Percentiles rank a stretch among this genome's conserved stretches.
Conservation (phyloP, 257 asterid species). For the Gentiana macrophylla region DNA sequence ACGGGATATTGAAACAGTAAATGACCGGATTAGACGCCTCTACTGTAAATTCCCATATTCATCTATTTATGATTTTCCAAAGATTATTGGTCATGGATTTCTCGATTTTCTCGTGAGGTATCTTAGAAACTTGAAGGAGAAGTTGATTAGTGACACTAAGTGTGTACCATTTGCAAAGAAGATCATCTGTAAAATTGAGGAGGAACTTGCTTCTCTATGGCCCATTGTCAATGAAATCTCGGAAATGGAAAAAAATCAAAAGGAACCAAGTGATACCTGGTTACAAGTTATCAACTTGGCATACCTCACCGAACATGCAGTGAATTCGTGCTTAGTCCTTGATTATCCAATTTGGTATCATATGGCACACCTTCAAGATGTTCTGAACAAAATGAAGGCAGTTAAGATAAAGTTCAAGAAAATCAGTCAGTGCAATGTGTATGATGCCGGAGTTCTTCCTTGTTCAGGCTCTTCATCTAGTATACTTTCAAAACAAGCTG, state of each 20-base stretch:
- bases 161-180: background rate
- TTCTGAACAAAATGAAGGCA: background rate
- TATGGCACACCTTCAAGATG: background rate
- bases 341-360: background rate
- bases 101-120: background rate
- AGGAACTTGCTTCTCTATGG: no score
- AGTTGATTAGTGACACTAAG: background rate
- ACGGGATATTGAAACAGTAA: background rate
- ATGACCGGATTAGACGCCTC: constrained; percentile 4
- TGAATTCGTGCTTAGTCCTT: background rate
- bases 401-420: background rate
- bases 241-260: background rate
- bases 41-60: background rate
- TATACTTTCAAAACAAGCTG: background rate
- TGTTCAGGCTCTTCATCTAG: no score
- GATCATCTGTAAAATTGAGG: background rate
- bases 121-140: no score
- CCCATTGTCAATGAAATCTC: background rate
- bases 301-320: background rate
- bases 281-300: background rate
- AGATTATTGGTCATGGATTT: background rate
- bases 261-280: background rate
- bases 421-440: background rate
- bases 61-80: background rate
- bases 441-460: background rate